Base-by-base conservation (phyloP, 2,329 filamentous ascomycete species). In the Fusarium acutatum region DNA sequence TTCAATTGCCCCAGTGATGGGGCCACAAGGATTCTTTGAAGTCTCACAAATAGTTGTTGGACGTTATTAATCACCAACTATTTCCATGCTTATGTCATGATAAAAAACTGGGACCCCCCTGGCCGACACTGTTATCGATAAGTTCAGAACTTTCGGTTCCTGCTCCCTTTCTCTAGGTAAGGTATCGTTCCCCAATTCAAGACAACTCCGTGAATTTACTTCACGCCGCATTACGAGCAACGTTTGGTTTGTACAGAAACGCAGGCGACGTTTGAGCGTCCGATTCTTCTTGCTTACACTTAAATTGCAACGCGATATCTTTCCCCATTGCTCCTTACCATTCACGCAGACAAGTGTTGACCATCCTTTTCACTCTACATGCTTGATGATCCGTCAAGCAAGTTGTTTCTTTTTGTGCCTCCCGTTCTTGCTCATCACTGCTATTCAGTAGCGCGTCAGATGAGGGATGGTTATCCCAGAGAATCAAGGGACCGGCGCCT, bases 341-440 rank as follows among this genome's bases (percentile, higher is more conserved):
- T 41, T 38, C 40, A 68, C 71, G 59, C 72, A 78, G 76, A 78
- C 73, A 77, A 78, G 76, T 78, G 76, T 78, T 77, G 58, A 52
- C 38, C 65, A 38, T 44, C 54, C 24, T 37, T 40, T 43, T 68
- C 35, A 52, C 65, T 35, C 44, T 37, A 40, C 35, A 63, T 62
- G 63, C 60, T 71, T 74, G 73, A 60, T 68, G 46, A 47, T 24
- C 57, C 49, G 43, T 62, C 58, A 57, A 66, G 63, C 63, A 54
- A 58, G 28, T 54, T 26, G 24, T 58, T 43, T 65, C 38, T 67
- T 65, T 61, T 57, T 41, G 41, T 46, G 47, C 46, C 61, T 40
- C n/a, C 35, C 44, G 15, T 28, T 44, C 52, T 63, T 20, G n/a
- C 34, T 34, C 28, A 20, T 32, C 49, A 14, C 49, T 64, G 47